These are phyloP conservation scores for Colletotrichum eleusines DNA, from an alignment of 2,329 filamentous ascomycete species.

Conservation along the genomic window DNA sequence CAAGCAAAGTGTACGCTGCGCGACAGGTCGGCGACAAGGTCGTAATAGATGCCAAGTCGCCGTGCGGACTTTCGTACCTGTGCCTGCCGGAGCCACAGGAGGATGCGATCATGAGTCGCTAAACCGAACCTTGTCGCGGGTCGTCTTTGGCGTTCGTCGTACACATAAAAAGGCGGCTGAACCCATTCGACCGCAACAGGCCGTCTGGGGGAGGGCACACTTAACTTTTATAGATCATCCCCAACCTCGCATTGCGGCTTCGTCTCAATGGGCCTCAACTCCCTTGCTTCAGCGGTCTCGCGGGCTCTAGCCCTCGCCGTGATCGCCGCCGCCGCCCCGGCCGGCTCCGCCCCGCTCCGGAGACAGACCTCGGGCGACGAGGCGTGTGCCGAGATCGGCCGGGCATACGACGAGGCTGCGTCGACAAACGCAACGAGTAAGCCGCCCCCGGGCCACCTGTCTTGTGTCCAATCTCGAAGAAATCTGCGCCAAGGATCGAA, in stretches of 20 bases:
- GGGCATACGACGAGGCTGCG: slow-evolving; percentile 11
- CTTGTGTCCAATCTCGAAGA: no score
- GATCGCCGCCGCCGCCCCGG: slow-evolving; percentile 17
- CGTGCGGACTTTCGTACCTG: not conserved
- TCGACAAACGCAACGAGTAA: not conserved
- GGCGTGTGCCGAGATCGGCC: slow-evolving; percentile 26
- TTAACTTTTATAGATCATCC: no score
- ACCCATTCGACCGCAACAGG: not conserved
- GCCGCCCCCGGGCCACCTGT: not conserved
- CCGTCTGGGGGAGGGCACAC: rapidly evolving
- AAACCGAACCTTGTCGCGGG: not conserved
- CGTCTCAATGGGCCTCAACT: slow-evolving; percentile 19
- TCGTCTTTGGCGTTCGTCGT: not conserved
- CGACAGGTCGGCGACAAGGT: not conserved
- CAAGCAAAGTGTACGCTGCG: not conserved
- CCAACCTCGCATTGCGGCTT: not conserved
- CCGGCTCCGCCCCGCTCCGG: not conserved
- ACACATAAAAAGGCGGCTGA: not conserved
- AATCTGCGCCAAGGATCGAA: no score
- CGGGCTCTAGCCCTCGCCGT: not conserved
- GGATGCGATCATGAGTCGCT: slow-evolving; percentile 1
- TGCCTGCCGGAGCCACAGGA: slow-evolving; percentile 1
- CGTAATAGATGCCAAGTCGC: not conserved
- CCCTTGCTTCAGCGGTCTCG: not conserved
- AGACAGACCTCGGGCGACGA: not conserved